Evolutionary conservation across 176 grass and related monocot species (phyloP), one percentile per base, ranked within the genome.

Genomic region (Calamus simplicifolius): DNA sequence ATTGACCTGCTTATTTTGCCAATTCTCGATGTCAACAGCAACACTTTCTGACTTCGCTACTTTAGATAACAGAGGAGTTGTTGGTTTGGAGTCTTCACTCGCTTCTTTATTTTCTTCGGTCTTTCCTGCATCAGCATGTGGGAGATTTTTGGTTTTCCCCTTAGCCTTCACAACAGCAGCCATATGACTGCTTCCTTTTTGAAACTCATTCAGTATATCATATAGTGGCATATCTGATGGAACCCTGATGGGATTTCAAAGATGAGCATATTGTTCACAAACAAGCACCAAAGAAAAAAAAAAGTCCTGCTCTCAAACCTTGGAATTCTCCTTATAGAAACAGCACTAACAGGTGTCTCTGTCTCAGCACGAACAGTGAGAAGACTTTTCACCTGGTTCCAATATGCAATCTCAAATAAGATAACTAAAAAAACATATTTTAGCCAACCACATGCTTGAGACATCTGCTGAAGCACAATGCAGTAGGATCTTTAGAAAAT

Each of bases 121-220:
- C 79, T 77, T 85, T 38, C 63, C 70, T 17, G 18, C 50, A 29
- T 90, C 80, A 61, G 15, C 16, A 31, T 16, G 56, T 60, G 67
- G 63, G 13, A 48, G 19, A 53, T 48, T 80, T 62, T 88, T 92
- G 29, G 75, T 54, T 78, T 92, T 93, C 61, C 69, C 69, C 48
- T 62, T 62, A 25, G 58, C 27, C 85, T 75, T 85, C 71, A 99
- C 88, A 68, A 99, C 94, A 64, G 94, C 94, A 82, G 94, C 94
- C 94, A 99, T 99, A 60, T 99, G 94, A 63, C 94, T 99, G 77
- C 94, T 99, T 80, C 94, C 94, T 79, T 99, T 99, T 75, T 99
- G 94, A 74, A 99, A 99, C 63, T 99, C 94, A 17, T 99, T 99
- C 56, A 99, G 77, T 88, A 99, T 99, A 74, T 99, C 94, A 67